Evolutionary conservation across 768 basidiomycete genomes (phyloP), one percentile per base, ranked within the genome.

Genomic region (Rubroboletus pulcherrimus): DNA sequence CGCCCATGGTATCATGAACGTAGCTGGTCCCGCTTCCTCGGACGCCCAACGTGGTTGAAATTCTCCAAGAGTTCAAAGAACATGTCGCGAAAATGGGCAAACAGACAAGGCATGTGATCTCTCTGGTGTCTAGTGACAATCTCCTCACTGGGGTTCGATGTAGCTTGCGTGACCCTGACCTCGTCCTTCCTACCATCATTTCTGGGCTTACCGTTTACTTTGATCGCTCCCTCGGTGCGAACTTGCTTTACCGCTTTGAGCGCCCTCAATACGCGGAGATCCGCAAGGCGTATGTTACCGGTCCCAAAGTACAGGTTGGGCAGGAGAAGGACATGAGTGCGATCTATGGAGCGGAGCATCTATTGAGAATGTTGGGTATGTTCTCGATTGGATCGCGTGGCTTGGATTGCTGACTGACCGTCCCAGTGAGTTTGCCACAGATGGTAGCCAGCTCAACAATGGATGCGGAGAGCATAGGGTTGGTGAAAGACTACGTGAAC

Each of bases 331-430:
- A 91, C 64, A 91, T 97, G 87, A 93, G 91, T 67, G 75, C 82
- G 49, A 79, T 98, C 7, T 98, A 98, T 64, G 97, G 96, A 1
- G 94, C 91, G 7, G 96, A 98, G 66, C 97, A 99, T 72, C 69
- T 99, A 4, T 68, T 98, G 57, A 77, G 96, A 49, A 87, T 98
- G 83, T 76, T 98, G 51, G 96, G 96, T 96, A 58, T 54, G 83
- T 78, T 47, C 30, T 8, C 37, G 15, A 24, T 26, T 33, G 8
- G 43, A n/a, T 47, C 35, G 30, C 14, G 34, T 19, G 5, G 19
- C 26, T 24, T 49, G 58, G 26, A 37, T 62, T 19, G 11, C 41
- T 65, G 50, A 66, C 34, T 24, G n/a, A 29, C 40, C 49, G 29
- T 17, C n/a, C 38, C 59, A 97, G 96, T 98, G 71, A 93, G 87